phyloP scores from a whole-genome alignment of 2,329 filamentous ascomycete species.

The Cadophora sp. region DNA sequence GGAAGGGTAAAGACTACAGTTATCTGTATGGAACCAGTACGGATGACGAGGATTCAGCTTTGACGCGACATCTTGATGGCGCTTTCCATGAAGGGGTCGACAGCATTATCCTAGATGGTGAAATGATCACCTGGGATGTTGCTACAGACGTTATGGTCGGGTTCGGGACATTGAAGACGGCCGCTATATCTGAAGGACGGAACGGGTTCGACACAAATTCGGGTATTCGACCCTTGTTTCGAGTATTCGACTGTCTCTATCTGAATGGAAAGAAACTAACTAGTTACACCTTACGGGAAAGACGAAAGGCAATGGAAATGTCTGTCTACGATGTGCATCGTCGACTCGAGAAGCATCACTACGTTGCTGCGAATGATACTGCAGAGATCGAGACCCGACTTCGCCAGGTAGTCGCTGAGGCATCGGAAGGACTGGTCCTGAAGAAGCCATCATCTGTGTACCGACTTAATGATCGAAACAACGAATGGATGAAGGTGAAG shows the following conservation, averaged over 20 bases:
- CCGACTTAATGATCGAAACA: constrained; percentile 84
- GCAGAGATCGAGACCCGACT: constrained; percentile 81
- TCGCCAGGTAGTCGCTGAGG: constrained; percentile 82
- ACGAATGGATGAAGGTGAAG: constrained; percentile 99
- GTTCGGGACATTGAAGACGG: constrained; percentile 93
- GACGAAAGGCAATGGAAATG: constrained; percentile 74
- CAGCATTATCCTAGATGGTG: constrained; percentile 91
- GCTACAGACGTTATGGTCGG: constrained; percentile 82
- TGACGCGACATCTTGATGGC: constrained; percentile 79
- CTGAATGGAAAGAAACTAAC: constrained; percentile 84
- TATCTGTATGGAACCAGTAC: constrained; percentile 87
- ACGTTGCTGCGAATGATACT: constrained; percentile 68
- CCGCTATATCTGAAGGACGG: constrained; percentile 79
- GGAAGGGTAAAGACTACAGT: constrained; percentile 95
- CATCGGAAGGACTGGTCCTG: constrained; percentile 88
- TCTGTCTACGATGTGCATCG: constrained; percentile 74
- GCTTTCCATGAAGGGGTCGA: constrained; percentile 81
- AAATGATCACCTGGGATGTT: constrained; percentile 99
- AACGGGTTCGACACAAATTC: constrained; percentile 64
- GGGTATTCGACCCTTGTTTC: constrained; percentile 77
- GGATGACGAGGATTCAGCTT: constrained; percentile 73
- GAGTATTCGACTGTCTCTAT: constrained; percentile 90
- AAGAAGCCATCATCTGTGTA: constrained; percentile 94
- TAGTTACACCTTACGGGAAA: constrained; percentile 81
- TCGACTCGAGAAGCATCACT: constrained; percentile 82